Percentiles rank a stretch among this genome's conserved stretches.
Conservation (phyloP, 768 basidiomycete genomes). For the Amanita rubescens region DNA sequence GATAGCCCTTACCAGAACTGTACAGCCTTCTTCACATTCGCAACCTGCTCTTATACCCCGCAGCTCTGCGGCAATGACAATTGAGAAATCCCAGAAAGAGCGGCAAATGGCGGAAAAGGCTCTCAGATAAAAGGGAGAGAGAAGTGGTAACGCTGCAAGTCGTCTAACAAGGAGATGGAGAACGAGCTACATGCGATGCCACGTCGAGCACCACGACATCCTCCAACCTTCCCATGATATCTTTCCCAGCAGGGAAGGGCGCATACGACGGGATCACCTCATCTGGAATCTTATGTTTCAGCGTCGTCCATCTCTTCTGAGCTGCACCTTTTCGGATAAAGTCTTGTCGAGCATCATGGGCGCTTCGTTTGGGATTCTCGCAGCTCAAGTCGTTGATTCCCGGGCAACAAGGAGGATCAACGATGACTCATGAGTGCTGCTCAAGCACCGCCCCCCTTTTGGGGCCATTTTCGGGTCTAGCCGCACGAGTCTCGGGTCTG, state of each 20-base stretch:
- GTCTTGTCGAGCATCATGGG: no score
- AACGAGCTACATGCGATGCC: neutral
- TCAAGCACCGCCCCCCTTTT: no score
- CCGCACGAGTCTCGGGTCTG: no score
- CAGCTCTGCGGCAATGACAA: slow-evolving; percentile 44
- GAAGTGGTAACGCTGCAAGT: slow-evolving; percentile 20
- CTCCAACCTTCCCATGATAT: neutral
- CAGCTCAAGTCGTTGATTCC: no score
- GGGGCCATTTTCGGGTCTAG: no score
- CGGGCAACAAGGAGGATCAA: no score
- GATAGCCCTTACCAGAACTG: slow-evolving; percentile 8
- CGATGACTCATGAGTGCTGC: no score
- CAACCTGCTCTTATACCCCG: slow-evolving; percentile 26
- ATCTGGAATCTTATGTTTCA: neutral
- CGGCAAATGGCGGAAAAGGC: slow-evolving; percentile 24
- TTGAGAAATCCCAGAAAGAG: slow-evolving; percentile 35
- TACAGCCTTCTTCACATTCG: slow-evolving; percentile 10
- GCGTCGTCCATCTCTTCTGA: neutral
- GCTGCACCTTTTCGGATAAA: no score
- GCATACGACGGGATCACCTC: neutral
- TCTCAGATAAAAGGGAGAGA: slow-evolving; percentile 3
- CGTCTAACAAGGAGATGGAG: slow-evolving; percentile 18
- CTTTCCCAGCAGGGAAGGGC: no score
- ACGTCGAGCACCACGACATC: neutral
- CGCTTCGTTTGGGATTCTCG: no score